phyloP scores from a whole-genome alignment of 495 filamentous ascomycete species.

The Neohortaea acidophila region DNA sequence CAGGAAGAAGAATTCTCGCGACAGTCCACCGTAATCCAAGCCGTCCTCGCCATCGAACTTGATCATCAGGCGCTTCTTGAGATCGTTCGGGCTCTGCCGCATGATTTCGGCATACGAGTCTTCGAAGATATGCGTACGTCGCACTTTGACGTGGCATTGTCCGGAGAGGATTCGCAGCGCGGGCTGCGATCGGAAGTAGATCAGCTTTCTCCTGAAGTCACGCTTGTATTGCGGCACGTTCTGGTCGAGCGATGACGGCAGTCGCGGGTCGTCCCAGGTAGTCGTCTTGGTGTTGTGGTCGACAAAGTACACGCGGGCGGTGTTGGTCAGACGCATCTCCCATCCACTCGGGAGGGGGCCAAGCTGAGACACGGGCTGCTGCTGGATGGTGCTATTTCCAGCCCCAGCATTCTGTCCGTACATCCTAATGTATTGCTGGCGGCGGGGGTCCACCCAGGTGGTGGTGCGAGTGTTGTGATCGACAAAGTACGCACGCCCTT shows the following conservation, averaged over 20 bases:
- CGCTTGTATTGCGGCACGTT: constrained; percentile 99
- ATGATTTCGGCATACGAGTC: constrained; percentile 98
- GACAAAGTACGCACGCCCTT: constrained; percentile 94
- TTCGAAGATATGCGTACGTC: constrained; percentile 92
- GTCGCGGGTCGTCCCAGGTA: constrained; percentile 95
- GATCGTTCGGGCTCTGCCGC: constrained; percentile 83
- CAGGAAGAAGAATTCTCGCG: constrained; percentile 98
- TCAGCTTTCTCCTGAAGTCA: constrained; percentile 92
- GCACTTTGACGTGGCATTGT: constrained; percentile 95
- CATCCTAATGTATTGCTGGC: constrained; percentile 97
- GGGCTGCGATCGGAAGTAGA: constrained; percentile 97
- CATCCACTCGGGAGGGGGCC: constrained; percentile 94
- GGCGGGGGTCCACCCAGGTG: constrained; percentile 96
- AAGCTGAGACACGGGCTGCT: constrained; percentile 93
- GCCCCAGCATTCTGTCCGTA: constrained; percentile 60
- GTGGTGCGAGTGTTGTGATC: constrained; percentile 98
- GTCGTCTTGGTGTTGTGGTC: constrained; percentile 99
- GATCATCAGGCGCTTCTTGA: constrained; percentile 98
- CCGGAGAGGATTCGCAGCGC: constrained; percentile 88
- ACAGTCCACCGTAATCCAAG: constrained; percentile 94
- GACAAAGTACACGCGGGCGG: constrained; percentile 93
- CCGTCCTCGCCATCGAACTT: constrained; percentile 99
- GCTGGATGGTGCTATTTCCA: constrained; percentile 76
- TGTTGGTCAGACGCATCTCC: constrained; percentile 99
- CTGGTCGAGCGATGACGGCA: constrained; percentile 93